Percentiles rank a stretch among this genome's conserved stretches.
Conservation (phyloP, 345 rosid species). For the Luvunga scandens region DNA sequence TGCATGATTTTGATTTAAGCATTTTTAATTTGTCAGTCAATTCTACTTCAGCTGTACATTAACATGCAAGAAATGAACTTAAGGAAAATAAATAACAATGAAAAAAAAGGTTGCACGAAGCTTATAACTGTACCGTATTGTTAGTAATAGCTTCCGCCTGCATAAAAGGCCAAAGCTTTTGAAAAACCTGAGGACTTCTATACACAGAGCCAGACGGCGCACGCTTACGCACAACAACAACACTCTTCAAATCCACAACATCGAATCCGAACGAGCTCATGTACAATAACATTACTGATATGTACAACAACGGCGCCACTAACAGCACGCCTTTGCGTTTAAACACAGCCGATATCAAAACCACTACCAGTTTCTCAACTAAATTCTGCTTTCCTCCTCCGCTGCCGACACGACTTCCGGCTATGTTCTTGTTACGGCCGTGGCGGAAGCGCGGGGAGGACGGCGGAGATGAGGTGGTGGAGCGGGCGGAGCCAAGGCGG, state of each 20-base stretch:
- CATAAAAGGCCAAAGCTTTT: conserved; percentile 84
- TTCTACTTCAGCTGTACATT: conserved; percentile 6
- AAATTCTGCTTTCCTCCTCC: conserved; percentile 42
- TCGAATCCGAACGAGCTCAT: conserved; percentile 88
- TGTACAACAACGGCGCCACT: conserved; percentile 83
- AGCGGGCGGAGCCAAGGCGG: conserved; percentile 69
- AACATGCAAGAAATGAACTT: neutral
- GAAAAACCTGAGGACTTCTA: conserved; percentile 82
- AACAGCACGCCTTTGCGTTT: conserved; percentile 70
- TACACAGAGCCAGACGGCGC: conserved; percentile 75
- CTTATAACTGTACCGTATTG: conserved; percentile 51
- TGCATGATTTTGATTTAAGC: conserved; percentile 37
- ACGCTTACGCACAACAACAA: conserved; percentile 56
- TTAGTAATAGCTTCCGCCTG: conserved; percentile 57
- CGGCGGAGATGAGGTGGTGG: conserved; percentile 62
- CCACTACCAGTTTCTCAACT: conserved; percentile 50
- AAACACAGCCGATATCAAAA: conserved; percentile 62
- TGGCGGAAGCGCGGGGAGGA: conserved; percentile 82
- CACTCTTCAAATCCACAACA: conserved; percentile 54
- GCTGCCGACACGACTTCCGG: conserved; percentile 14
- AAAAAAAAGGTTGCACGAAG: neutral
- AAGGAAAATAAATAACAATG: neutral
- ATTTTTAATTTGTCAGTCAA: conserved; percentile 11
- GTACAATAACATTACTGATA: conserved; percentile 76
- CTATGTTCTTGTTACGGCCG: conserved; percentile 36